Conservation (phyloP, 2,329 filamentous ascomycete genomes). For the Penicillium brevicompactum region DNA sequence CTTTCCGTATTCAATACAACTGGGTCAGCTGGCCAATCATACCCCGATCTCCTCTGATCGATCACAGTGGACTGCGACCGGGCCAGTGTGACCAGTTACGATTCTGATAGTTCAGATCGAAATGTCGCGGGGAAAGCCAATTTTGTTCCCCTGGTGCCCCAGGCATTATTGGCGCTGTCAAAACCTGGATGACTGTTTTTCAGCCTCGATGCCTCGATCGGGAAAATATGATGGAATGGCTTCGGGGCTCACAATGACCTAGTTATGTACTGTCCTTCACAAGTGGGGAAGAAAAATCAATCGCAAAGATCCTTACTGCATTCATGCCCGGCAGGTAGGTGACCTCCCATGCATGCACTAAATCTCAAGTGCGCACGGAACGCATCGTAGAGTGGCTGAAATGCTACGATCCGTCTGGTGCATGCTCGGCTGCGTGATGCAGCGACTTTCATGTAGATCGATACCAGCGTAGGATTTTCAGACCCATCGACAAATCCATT, state of each 20-base stretch:
- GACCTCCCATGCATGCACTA: conserved; percentile 29
- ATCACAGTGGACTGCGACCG: conserved; percentile 17
- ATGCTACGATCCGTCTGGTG: conserved; percentile 22
- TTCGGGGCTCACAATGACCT: background rate
- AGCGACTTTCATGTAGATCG: conserved; percentile 23
- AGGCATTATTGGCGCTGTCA: background rate
- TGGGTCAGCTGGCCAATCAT: conserved; percentile 11
- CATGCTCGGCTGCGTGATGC: conserved; percentile 14
- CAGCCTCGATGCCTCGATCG: background rate
- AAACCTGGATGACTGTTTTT: background rate
- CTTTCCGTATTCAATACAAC: conserved; percentile 9
- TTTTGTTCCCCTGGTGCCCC: background rate
- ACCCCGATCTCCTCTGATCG: conserved; percentile 18
- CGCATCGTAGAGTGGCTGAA: conserved; percentile 28
- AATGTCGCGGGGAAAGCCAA: conserved; percentile 19
- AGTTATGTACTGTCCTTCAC: background rate
- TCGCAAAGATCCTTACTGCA: conserved; percentile 14
- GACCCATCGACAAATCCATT: conserved; percentile 18
- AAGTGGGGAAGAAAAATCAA: conserved; percentile 7
- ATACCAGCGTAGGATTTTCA: conserved; percentile 19
- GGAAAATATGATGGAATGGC: background rate
- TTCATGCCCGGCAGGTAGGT: conserved; percentile 21
- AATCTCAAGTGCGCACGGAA: conserved; percentile 23
- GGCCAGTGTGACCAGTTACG: conserved; percentile 17
- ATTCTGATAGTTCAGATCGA: conserved; percentile 28